Evolutionary conservation across 2,329 filamentous ascomycete genomes (phyloP), one percentile per base, ranked within the genome.

Genomic region (Hymenoscyphus linearis): DNA sequence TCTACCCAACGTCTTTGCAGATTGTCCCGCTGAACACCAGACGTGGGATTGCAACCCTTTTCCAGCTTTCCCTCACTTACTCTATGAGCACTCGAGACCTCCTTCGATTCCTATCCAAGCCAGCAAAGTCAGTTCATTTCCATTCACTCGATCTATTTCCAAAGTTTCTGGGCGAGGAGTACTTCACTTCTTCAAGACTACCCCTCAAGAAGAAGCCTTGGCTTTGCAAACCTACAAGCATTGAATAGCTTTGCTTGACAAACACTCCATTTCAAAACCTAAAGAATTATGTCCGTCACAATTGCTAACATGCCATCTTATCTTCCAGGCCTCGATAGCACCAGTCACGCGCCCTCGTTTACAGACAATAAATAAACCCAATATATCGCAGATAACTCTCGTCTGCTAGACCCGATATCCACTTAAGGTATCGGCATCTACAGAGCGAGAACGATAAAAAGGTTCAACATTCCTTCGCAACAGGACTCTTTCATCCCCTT

Each of bases 41-140:
- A 62, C 65, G 65, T 61, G 65, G 64, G 64, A 55, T 58, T 36
- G 26, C 61, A 61, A 59, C 59, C 59, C 55, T 35, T n/a, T 52
- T 52, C 22, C 34, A 52, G 13, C 12, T 47, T 61, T 55, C 58
- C 53, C 36, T 52, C 60, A 52, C 64, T 55, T 79, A 77, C 85
- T 90, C 86, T 87, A 96, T 96, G 92, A 93, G 86, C 89, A 88
- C 84, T 77, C 89, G 88, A 80, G 90, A 96, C 79, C 86, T 96
- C 74, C 85, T 96, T 75, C 90, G 91, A 80, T 95, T 96, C 81
- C 86, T 96, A 72, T 96, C 91, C 75, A 95, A 95, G 83, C 91
- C 91, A 75, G 90, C 91, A 77, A 96, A 96, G 92, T 96, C 79
- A 75, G 89, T 80, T 58, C 65, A 57, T n/a, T 37, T 59, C 27